Evolutionary conservation across 2,329 filamentous ascomycete genomes (phyloP).

Genomic region (Ceratocystis lukuohia): DNA sequence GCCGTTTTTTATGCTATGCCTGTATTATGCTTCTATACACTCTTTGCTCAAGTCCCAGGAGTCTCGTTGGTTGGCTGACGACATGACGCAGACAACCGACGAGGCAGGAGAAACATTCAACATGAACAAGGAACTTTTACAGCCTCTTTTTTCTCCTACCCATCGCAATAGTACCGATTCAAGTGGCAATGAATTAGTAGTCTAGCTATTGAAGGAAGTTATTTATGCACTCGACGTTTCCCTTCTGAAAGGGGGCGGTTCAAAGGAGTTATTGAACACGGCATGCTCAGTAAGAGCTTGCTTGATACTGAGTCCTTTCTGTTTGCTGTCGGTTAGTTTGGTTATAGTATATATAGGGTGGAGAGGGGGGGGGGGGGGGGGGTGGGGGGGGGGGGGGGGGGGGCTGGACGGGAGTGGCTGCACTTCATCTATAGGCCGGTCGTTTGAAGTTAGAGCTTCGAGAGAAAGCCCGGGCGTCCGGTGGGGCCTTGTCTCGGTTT

Average conservation of each 20-base stretch:
- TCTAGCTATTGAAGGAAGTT: background rate
- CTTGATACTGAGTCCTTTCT: background rate
- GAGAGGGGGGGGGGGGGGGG: background rate
- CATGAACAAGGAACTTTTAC: background rate
- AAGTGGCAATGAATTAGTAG: background rate
- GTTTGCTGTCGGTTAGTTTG: too few species aligned
- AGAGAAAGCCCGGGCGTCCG: background rate
- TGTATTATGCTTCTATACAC: background rate
- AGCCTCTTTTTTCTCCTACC: background rate
- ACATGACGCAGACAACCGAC: background rate
- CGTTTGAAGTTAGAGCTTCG: background rate
- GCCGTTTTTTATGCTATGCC: background rate
- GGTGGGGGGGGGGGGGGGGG: background rate
- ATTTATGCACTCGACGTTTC: background rate
- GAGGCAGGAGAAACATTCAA: slow-evolving; percentile 3
- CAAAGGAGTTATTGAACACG: background rate
- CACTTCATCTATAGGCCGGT: background rate
- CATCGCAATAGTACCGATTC: background rate
- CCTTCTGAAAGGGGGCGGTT: background rate
- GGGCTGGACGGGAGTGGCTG: background rate
- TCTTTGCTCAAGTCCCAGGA: too few species aligned
- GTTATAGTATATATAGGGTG: background rate
- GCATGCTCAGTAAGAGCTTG: background rate
- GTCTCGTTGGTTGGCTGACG: background rate
- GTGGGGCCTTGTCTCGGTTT: slow-evolving; percentile 6